Evolutionary conservation across 441 rosid genomes (phyloP), one percentile per base, ranked within the genome.

Genomic region (Omphalea diandra): DNA sequence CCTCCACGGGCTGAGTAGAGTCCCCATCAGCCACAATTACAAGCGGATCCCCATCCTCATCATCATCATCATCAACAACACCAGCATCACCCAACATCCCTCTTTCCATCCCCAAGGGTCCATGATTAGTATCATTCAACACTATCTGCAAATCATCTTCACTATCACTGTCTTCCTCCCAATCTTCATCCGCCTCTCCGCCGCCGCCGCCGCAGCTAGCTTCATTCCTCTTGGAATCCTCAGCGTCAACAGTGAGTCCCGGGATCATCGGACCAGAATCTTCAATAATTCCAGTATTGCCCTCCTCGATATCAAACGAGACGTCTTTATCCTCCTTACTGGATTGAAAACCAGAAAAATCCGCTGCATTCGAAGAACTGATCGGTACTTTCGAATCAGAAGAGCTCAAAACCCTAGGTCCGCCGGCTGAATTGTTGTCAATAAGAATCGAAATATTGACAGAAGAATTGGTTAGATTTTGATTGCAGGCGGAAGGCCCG

Each of bases 61-160:
- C 90, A 2, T 84, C 90, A 9, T 83, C 89, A 7, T 86, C 92
- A 31, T 79, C 82, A n/a, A 77, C 86, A 20, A 33, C 75, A 0
- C 50, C 73, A 1, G 44, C 72, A 27, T 61, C 85, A 12, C 60
- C 86, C 68, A 74, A 71, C 68, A 74, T 77, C 35, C 79, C 79
- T 84, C 88, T 79, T 55, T 77, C 85, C 83, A 75, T 77, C 72
- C 82, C 94, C 78, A 80, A 76, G 53, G 85, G 80, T 7, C 84
- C 91, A 32, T 80, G 88, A 73, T 78, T 83, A 52, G 79, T 84
- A 36, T 90, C 97, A 65, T 95, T 93, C 86, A 95, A 80, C 63
- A 95, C 97, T 67, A 92, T 95, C 81, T 93, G 88, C 81, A 95
- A 82, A 85, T 89, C 99, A 73, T 95, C 99, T 56, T 95, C 99